phyloP scores from a whole-genome alignment of 805 yeast genomes.

The Saccharomycopsis fermentans region DNA sequence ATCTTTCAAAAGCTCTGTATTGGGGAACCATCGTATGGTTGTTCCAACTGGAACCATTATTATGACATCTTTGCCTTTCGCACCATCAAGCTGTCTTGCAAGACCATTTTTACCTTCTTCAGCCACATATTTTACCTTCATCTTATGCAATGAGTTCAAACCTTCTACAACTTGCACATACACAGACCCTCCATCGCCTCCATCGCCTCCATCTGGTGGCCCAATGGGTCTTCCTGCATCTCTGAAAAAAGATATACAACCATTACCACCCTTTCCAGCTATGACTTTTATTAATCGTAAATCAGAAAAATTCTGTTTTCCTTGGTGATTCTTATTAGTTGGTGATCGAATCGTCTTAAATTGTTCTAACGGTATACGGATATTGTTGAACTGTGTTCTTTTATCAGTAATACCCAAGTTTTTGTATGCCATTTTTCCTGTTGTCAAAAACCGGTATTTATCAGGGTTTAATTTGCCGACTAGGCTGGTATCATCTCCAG shows the following conservation, averaged over 20 bases:
- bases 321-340: slow-evolving; percentile 23
- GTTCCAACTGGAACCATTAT: slow-evolving; percentile 92
- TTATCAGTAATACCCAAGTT: neutral
- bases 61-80: slow-evolving; percentile 65
- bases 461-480: neutral
- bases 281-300: slow-evolving; percentile 52
- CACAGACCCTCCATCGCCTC: slow-evolving; percentile 86
- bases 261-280: slow-evolving; percentile 87
- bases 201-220: slow-evolving; percentile 99
- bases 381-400: neutral
- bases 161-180: slow-evolving; percentile 75
- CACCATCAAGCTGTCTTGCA: slow-evolving; percentile 76
- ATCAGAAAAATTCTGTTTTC: slow-evolving; percentile 44
- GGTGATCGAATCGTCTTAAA: slow-evolving; percentile 9
- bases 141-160: slow-evolving; percentile 57
- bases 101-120: slow-evolving; percentile 64
- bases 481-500: neutral
- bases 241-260: slow-evolving; percentile 73
- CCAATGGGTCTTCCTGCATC: slow-evolving; percentile 81
- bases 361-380: slow-evolving; percentile 8
- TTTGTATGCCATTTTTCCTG: slow-evolving; percentile 12
- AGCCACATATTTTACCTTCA: slow-evolving; percentile 62
- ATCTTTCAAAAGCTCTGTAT: slow-evolving; percentile 41
- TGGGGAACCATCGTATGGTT: slow-evolving; percentile 72
- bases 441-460: slow-evolving; percentile 10